These are phyloP conservation scores for Moesziomyces sp. DNA, from an alignment of 1,284 basidiomycete genomes.

Conservation along the genomic window DNA sequence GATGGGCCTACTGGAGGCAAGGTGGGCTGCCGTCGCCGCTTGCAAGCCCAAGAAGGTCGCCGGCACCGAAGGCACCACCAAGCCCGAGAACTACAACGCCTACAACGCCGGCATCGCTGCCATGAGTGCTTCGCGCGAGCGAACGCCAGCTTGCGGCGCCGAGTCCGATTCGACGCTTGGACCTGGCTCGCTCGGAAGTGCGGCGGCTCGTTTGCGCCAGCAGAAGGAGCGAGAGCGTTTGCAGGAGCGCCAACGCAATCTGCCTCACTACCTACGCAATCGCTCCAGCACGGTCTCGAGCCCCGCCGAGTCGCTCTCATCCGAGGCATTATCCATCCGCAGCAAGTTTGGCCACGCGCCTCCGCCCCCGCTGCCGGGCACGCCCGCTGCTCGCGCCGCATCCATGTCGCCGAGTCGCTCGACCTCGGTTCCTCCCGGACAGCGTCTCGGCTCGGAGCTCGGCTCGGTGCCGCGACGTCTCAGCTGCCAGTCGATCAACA, in stretches of 20 bases:
- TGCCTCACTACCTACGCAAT: slow-evolving; percentile 37
- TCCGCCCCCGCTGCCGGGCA: slow-evolving; percentile 43
- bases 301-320: slow-evolving; percentile 25
- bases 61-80: slow-evolving; percentile 44
- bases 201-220: slow-evolving; percentile 38
- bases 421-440: slow-evolving; percentile 22
- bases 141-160: slow-evolving; percentile 27
- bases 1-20: slow-evolving; percentile 63
- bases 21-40: slow-evolving; percentile 60
- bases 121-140: slow-evolving; percentile 32
- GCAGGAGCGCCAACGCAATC: slow-evolving; percentile 43
- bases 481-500: slow-evolving; percentile 21
- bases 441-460: slow-evolving; percentile 4
- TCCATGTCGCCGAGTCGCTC: slow-evolving; percentile 35
- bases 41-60: slow-evolving; percentile 49
- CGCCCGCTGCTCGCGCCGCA: slow-evolving; percentile 14
- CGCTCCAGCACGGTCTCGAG: slow-evolving; percentile 14
- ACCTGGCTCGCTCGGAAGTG: slow-evolving; percentile 26
- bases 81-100: slow-evolving; percentile 41
- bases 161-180: slow-evolving; percentile 43
- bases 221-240: slow-evolving; percentile 47
- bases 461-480: slow-evolving; percentile 15
- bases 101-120: slow-evolving; percentile 48
- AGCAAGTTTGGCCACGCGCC: slow-evolving; percentile 49
- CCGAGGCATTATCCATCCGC: slow-evolving; percentile 45